Conservation (phyloP, 805 yeast genomes). For the Wickerhamiella brachini region DNA sequence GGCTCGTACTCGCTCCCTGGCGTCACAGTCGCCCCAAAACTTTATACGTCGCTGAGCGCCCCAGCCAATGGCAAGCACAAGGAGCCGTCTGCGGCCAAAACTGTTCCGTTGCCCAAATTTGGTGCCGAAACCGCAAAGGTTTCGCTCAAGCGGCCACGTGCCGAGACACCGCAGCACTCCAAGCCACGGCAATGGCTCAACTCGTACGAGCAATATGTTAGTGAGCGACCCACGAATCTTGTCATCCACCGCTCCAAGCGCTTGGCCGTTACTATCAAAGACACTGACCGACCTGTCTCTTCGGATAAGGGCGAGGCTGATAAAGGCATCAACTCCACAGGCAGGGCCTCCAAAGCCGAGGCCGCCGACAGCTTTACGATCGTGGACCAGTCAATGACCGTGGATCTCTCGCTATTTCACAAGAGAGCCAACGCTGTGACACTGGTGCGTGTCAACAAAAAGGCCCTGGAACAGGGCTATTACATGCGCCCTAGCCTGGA, state of each 20-base stretch:
- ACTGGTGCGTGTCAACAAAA: constrained; percentile 15
- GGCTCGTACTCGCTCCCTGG: constrained; percentile 17
- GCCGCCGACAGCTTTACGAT: not conserved
- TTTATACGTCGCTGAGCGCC: constrained; percentile 15
- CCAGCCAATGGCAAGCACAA: constrained; percentile 7
- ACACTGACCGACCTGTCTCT: not conserved
- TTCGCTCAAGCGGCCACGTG: not conserved
- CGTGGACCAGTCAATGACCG: not conserved
- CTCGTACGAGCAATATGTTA: constrained; percentile 15
- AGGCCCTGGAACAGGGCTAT: constrained; percentile 38
- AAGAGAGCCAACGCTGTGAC: constrained; percentile 11
- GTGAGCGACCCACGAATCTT: constrained; percentile 17
- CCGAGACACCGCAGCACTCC: not conserved
- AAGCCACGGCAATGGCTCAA: constrained; percentile 12
- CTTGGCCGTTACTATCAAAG: not conserved
- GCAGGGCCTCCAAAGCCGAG: not conserved
- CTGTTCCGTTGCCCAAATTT: not conserved
- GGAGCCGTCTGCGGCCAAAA: not conserved
- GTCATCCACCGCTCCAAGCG: constrained; percentile 8
- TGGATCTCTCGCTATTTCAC: constrained; percentile 6
- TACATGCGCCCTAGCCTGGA: constrained; percentile 66
- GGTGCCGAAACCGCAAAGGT: not conserved
- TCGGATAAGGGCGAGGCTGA: not conserved
- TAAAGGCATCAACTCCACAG: not conserved
- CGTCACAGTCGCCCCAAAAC: constrained; percentile 12